A percentile compares a stretch with the other conserved stretches of the same genome.
phyloP scores from a whole-genome alignment of 2,329 filamentous ascomycete species.

The Trichoderma sp. region DNA sequence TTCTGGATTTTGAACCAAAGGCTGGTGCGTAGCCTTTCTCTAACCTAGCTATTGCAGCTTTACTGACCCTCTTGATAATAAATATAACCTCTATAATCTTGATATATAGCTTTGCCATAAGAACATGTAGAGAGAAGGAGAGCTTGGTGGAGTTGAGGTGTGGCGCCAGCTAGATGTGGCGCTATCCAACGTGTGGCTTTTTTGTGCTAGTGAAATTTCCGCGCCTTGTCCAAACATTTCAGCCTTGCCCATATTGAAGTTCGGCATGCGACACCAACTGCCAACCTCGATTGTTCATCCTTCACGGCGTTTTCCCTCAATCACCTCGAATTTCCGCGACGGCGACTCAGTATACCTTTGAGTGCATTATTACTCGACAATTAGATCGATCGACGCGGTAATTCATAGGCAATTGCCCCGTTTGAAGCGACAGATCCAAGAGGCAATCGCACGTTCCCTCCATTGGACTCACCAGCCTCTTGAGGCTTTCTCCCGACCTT shows the following conservation, averaged over 20 bases:
- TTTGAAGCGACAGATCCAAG: background rate
- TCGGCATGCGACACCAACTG: constrained; percentile 6
- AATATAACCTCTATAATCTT: background rate
- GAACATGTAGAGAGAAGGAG: background rate
- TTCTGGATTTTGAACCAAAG: no score
- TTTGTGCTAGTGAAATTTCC: constrained; percentile 34
- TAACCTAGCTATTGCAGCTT: no score
- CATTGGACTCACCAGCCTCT: background rate
- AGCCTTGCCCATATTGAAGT: constrained; percentile 30
- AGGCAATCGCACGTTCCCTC: no score
- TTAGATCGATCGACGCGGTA: background rate
- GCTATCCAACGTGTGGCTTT: constrained; percentile 18
- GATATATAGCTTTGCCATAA: background rate
- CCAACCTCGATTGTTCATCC: background rate
- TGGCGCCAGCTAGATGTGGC: constrained; percentile 5
- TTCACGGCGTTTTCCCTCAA: background rate
- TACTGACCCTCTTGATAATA: no score
- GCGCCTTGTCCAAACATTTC: constrained; percentile 33
- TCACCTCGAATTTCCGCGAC: background rate
- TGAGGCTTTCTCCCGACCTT: background rate
- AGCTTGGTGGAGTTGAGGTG: background rate
- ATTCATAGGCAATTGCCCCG: background rate
- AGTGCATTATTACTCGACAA: background rate
- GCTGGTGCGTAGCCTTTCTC: no score
- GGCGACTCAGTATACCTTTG: no score